A percentile compares a stretch with the other conserved stretches of the same genome.
Conservation (phyloP, 2,329 filamentous ascomycete genomes). For the Neofusicoccum parvum region DNA sequence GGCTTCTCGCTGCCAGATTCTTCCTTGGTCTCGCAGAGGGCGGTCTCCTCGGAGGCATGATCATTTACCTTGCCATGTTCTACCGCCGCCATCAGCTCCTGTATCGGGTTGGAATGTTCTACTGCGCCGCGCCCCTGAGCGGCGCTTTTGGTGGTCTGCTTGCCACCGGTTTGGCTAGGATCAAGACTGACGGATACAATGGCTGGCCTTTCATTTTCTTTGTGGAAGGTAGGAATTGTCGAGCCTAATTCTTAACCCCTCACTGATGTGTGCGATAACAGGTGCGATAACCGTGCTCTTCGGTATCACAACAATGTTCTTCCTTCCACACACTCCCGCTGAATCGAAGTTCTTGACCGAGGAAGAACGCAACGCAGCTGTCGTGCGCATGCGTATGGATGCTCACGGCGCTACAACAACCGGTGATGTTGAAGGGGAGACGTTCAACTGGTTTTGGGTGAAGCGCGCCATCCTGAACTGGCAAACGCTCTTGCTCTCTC, state of each 20-base stretch:
- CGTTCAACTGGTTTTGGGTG: conserved; percentile 47
- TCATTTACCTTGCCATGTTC: conserved; percentile 47
- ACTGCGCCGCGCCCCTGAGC: conserved; percentile 40
- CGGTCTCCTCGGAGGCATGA: conserved; percentile 44
- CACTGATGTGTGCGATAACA: neutral
- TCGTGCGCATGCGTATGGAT: conserved; percentile 34
- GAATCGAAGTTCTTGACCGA: conserved; percentile 37
- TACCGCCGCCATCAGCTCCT: conserved; percentile 45
- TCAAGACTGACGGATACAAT: conserved; percentile 40
- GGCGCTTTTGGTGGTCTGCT: conserved; percentile 48
- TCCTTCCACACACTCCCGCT: conserved; percentile 52
- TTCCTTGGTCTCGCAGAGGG: conserved; percentile 47
- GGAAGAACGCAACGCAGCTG: conserved; percentile 32
- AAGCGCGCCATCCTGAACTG: conserved; percentile 33
- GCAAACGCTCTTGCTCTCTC: conserved; percentile 43
- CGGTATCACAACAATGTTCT: conserved; percentile 52
- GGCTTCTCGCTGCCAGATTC: conserved; percentile 43
- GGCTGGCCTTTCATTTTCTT: conserved; percentile 44
- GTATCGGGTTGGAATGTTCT: conserved; percentile 43
- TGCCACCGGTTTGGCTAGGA: conserved; percentile 45
- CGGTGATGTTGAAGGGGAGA: conserved; percentile 39
- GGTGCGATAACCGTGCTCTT: conserved; percentile 33
- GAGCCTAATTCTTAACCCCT: neutral
- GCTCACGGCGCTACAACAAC: conserved; percentile 29
- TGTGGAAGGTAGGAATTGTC: conserved; percentile 27